Evolutionary conservation across 208 protist genomes (phyloP), one percentile per base, ranked within the genome.

Genomic region (Wallacemonas sp.): DNA sequence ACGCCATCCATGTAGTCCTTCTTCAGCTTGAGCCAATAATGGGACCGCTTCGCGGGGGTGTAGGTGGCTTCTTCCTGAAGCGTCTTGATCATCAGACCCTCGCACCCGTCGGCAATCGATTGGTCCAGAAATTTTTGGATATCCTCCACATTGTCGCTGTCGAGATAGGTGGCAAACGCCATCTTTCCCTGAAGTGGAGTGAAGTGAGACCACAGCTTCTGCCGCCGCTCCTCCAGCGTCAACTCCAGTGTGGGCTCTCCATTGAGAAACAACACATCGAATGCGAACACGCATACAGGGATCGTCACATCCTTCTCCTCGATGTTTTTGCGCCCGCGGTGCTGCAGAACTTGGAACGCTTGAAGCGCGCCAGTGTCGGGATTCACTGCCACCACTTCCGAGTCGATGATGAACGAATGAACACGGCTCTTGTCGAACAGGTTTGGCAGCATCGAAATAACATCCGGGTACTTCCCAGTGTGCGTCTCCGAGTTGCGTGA

Each of bases 21-120:
- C 79, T 99, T 99, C 19, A 99, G 82, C 75, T 99, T 99, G 26
- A 99, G 84, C 98, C 98, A 99, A 39, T 91, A 97, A 63, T 96
- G 82, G 0, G 98, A 98, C 19, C 99, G 89, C 65, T 97, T 98
- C 11, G 86, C 91, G 0, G 98, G 98, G 67, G 98, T 96, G 79
- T 99, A 99, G 27, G 66, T 80, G 0, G 97, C 87, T 24, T 98
- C 88, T 47, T 97, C 83, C 22, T 88, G 66, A 15, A 99, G 86
- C 22, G 94, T 97, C 79, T 99, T 99, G 27, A 99, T 86, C 96
- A 99, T 99, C 2, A 99, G 87, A 2, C 99, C 99, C 75, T 99
- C 94, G 63, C 90, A 94, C 36, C 79, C 83, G 65, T 86, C 87
- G 9, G 75, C 76, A 46, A 98, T 93, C n/a, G 97, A 88, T 41